Base-by-base conservation (phyloP, 805 yeast species). In the Torulaspora quercuum region DNA sequence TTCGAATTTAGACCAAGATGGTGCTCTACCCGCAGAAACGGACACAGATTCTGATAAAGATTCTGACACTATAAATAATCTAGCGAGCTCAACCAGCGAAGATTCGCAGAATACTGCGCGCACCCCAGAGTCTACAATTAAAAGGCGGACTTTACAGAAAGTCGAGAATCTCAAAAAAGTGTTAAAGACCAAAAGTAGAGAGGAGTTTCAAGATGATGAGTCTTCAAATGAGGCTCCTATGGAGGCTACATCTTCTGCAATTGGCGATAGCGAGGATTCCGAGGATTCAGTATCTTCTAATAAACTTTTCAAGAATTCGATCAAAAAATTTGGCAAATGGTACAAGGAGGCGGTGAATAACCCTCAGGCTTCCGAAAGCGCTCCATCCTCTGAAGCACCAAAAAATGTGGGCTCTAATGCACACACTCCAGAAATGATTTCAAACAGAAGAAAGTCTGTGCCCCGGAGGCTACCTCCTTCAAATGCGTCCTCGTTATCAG, bases 311-410 rank as follows among this genome's bases (percentile, higher is more conserved):
- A 52, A 72, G 4, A 62, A 58, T 28, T 70, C 85, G 0, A 60
- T 80, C 30, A 72, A 69, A 40, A 82, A 76, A 49, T 57, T 83
- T 6, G 84, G 83, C 1, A 78, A 73, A 44, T 80, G 90, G 86
- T 82, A 82, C 48, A 70, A 69, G 35, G 60, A 56, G 11, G 43
- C 43, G 13, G 54, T 55, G 2, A 39, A 43, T 10, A 44, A 25
- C 6, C 25, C 20, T 19, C 33, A 17, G 4, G 24, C 24, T 13
- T 4, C 37, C 11, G 37, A 45, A 8, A 37, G 35, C 8, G 36
- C 37, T 3, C 11, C 15, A 4, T 7, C 35, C 8, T 33, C 25
- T 12, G 37, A 29, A 11, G 18, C 30, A 10, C 29, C 25, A 9
- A 31, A 38, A 14, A 29, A 32, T 11, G 24, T 13, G 10, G 20